phyloP scores from a whole-genome alignment of 1,139 yeast species.

The Martiniozyma asiatica region DNA sequence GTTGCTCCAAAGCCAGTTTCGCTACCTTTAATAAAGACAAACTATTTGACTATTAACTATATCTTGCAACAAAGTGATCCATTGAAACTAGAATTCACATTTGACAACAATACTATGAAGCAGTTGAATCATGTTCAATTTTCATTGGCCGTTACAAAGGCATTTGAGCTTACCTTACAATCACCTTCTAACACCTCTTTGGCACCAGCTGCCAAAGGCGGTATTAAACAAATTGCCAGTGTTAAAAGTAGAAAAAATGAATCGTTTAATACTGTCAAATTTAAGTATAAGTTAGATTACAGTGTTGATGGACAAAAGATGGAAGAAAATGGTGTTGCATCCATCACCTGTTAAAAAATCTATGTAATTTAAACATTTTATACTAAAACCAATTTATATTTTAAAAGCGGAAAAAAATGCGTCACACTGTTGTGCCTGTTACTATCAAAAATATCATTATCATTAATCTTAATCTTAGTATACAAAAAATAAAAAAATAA shows the following conservation, averaged over 20 bases:
- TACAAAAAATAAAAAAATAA: too few species aligned
- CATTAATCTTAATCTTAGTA: too few species aligned
- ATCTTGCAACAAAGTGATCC: slow-evolving; percentile 28
- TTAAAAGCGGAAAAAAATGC: too few species aligned
- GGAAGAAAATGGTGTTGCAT: slow-evolving; percentile 48
- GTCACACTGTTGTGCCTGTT: too few species aligned
- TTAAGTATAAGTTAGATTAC: slow-evolving; percentile 74
- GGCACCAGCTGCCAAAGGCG: slow-evolving; percentile 37
- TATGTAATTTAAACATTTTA: too few species aligned
- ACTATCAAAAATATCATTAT: too few species aligned
- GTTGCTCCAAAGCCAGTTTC: slow-evolving; percentile 24
- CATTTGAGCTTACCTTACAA: slow-evolving; percentile 49
- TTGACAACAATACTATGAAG: slow-evolving; percentile 32
- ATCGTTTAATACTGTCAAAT: slow-evolving; percentile 39
- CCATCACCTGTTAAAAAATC: slow-evolving; percentile 12
- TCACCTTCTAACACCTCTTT: slow-evolving; percentile 57
- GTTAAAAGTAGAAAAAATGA: slow-evolving; percentile 39
- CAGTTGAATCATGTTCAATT: slow-evolving; percentile 47
- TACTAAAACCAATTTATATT: too few species aligned
- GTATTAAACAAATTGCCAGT: slow-evolving; percentile 48
- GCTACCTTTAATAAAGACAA: slow-evolving; percentile 31
- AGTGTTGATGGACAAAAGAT: slow-evolving; percentile 31
- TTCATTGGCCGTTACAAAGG: slow-evolving; percentile 74
- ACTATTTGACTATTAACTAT: slow-evolving; percentile 41
- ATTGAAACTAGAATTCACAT: slow-evolving; percentile 32